phyloP scores from a whole-genome alignment of 2,329 filamentous ascomycete species.

The Fusarium coicis region DNA sequence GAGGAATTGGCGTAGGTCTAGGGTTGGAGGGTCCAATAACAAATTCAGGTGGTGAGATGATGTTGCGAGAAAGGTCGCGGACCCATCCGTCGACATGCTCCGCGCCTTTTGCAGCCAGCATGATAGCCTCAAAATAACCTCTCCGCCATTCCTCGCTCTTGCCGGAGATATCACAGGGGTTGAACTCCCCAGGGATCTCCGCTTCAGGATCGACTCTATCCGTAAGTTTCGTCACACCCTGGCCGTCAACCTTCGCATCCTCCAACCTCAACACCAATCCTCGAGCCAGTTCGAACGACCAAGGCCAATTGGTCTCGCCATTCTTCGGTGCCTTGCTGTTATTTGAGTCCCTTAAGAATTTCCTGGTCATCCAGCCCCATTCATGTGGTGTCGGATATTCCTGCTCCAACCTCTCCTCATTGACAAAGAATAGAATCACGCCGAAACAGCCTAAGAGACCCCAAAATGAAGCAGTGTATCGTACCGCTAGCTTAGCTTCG shows the following conservation, averaged over 20 bases:
- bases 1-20: constrained; percentile 76
- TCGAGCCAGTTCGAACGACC: constrained; percentile 69
- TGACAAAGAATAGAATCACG: constrained; percentile 71
- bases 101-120: constrained; percentile 79
- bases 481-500: constrained; percentile 75
- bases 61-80: constrained; percentile 71
- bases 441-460: constrained; percentile 68
- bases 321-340: constrained; percentile 66
- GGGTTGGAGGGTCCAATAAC: constrained; percentile 88
- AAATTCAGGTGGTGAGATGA: constrained; percentile 77
- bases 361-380: constrained; percentile 78
- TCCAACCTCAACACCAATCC: constrained; percentile 75
- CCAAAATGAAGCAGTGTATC: constrained; percentile 75
- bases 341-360: constrained; percentile 73
- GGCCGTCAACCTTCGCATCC: constrained; percentile 74
- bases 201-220: constrained; percentile 70
- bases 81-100: constrained; percentile 87
- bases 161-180: constrained; percentile 74
- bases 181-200: constrained; percentile 74
- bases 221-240: constrained; percentile 66
- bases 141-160: constrained; percentile 88
- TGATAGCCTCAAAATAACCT: constrained; percentile 85
- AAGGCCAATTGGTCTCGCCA: constrained; percentile 72
- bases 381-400: constrained; percentile 84
- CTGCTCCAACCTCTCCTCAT: constrained; percentile 80